These are phyloP conservation scores for Ephemerocybe angulata DNA, from an alignment of 768 basidiomycete species.

Conservation along the genomic window DNA sequence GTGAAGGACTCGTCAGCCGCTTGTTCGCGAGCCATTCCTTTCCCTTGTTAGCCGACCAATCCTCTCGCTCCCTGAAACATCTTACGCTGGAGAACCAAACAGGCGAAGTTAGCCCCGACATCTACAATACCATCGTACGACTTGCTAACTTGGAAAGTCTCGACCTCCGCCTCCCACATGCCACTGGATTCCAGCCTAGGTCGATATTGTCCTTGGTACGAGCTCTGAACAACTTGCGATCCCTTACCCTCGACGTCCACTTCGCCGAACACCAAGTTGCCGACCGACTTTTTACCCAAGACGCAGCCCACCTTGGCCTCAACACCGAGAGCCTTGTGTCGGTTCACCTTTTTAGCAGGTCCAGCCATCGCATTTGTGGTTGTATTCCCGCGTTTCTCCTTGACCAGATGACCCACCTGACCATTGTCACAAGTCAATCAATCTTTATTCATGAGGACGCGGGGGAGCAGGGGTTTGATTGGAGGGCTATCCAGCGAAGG, in stretches of 20 bases:
- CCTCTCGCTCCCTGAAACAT: not conserved
- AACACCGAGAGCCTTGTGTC: not conserved
- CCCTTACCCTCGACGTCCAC: not conserved
- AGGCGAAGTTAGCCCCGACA: not conserved
- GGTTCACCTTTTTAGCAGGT: not conserved
- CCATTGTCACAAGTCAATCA: no score
- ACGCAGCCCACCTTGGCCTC: not conserved
- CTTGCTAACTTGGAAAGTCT: not conserved
- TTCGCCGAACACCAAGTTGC: not conserved
- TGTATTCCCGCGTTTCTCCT: not conserved
- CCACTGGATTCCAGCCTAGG: not conserved
- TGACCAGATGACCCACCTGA: not conserved
- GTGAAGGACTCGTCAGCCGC: not conserved
- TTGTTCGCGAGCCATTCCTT: not conserved
- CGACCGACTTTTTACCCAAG: not conserved
- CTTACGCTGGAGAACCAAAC: not conserved
- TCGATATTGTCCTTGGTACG: not conserved
- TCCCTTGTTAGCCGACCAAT: not conserved
- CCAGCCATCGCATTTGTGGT: not conserved
- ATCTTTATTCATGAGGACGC: no score
- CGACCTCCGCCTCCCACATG: not conserved
- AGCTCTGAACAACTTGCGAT: not conserved
- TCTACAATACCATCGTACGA: not conserved
- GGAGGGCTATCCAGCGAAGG: no score
- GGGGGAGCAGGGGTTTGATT: no score